A percentile compares a stretch with the other conserved stretches of the same genome.
These are phyloP conservation scores for Martensiomyces pterosporus DNA, from an alignment of 192 early-diverging fungal genomes.

Conservation along the genomic window DNA sequence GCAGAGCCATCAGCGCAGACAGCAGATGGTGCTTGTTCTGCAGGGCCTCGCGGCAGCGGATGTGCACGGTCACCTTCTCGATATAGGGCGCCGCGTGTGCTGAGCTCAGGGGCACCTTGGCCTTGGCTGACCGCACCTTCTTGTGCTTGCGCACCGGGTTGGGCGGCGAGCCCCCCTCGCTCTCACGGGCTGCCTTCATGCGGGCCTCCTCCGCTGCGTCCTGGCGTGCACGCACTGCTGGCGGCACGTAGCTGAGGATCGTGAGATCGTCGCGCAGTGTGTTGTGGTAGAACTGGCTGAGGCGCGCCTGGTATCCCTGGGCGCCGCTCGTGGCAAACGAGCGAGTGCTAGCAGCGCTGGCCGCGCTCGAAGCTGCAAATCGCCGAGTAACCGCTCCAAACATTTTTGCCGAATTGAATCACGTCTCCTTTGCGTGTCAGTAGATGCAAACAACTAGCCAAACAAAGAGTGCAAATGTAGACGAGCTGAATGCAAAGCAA, in stretches of 20 bases:
- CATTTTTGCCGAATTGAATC: conserved; percentile 13
- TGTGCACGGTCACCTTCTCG: conserved; percentile 73
- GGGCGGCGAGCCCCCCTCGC: conserved; percentile 34
- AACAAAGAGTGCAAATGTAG: neutral
- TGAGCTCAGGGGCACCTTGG: conserved; percentile 56
- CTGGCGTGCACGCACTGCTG: conserved; percentile 31
- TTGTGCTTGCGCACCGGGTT: conserved; percentile 48
- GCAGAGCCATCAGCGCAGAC: conserved; percentile 86
- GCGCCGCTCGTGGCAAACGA: conserved; percentile 20
- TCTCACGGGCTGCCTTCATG: conserved; percentile 22
- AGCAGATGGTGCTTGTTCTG: conserved; percentile 86
- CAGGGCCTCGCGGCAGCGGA: conserved; percentile 82
- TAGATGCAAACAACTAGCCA: too few relatives aligned
- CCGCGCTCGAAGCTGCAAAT: neutral
- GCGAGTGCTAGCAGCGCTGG: conserved; percentile 6
- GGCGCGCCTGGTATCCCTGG: conserved; percentile 50
- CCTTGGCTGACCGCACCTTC: conserved; percentile 45
- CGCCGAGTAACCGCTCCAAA: conserved; percentile 20
- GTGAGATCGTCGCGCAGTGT: conserved; percentile 73
- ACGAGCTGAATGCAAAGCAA: too few relatives aligned
- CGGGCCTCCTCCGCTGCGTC: conserved; percentile 30
- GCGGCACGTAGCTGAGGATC: conserved; percentile 70
- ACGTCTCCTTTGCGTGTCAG: too few relatives aligned
- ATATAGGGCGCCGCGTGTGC: conserved; percentile 65
- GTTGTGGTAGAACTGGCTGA: conserved; percentile 70